These are phyloP conservation scores for Martensiomyces pterosporus DNA, from an alignment of 192 early-diverging fungal genomes.

Conservation along the genomic window DNA sequence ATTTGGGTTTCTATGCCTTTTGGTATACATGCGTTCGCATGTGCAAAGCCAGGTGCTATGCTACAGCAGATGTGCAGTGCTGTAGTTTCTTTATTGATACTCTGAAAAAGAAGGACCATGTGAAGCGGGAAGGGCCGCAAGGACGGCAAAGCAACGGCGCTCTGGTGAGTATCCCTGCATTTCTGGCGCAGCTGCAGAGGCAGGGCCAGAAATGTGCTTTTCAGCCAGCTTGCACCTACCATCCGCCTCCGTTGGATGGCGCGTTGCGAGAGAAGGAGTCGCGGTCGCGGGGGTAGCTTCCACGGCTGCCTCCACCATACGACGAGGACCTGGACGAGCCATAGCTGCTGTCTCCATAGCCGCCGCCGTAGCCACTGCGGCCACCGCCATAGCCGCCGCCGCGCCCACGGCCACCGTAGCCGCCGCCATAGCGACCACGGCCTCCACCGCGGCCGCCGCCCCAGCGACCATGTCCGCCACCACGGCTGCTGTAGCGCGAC, in stretches of 20 bases:
- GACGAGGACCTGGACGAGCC: no score
- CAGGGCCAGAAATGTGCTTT: no score
- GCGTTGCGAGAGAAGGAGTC: conserved; percentile 26
- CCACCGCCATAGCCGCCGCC: conserved; percentile 6
- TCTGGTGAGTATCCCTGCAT: no score
- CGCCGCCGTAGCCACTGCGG: conserved; percentile 20
- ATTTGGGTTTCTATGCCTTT: background rate
- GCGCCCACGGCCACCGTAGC: conserved; percentile 12
- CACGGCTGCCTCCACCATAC: conserved; percentile 20
- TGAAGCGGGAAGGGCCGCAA: no score
- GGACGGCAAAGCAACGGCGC: no score
- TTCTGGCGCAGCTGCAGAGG: no score
- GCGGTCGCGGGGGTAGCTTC: conserved; percentile 4
- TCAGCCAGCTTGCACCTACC: no score
- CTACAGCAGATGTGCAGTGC: no score
- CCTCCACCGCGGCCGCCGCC: conserved; percentile 45
- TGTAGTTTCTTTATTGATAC: no score
- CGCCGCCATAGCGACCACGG: conserved; percentile 38
- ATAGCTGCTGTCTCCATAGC: conserved; percentile 19
- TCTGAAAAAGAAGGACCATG: no score
- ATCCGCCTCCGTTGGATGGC: conserved; percentile 12
- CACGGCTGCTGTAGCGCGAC: conserved; percentile 55
- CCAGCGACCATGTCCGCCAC: conserved; percentile 52
- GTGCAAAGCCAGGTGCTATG: no score
- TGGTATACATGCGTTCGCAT: no score